Conservation (phyloP, 306 rosid genomes). For the Cicer pinnatifidum region DNA sequence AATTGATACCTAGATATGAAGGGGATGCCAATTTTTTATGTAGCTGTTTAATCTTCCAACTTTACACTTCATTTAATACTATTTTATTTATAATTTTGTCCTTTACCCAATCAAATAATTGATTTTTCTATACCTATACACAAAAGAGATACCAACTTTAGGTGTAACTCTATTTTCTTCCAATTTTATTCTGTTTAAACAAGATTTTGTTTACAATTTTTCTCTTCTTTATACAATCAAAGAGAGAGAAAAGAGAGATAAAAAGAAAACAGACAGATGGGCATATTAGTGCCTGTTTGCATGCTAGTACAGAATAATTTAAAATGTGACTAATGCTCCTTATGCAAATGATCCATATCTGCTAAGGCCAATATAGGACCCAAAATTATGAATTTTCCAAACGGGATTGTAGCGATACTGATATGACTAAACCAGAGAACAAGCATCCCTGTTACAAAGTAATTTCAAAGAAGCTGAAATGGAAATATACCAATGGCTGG, state of each 20-base stretch:
- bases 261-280: background rate
- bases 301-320: slow-evolving; percentile 6
- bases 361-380: slow-evolving; percentile 18
- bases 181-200: background rate
- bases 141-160: slow-evolving; percentile 2
- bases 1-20: background rate
- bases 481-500: slow-evolving; percentile 1
- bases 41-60: background rate
- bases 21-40: background rate
- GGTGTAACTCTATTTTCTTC: slow-evolving; percentile 13
- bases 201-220: background rate
- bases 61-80: background rate
- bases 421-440: background rate
- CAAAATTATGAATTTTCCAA: background rate
- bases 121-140: background rate
- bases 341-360: slow-evolving; percentile 25
- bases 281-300: background rate
- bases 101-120: background rate
- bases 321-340: slow-evolving; percentile 24
- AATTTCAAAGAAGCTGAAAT: background rate
- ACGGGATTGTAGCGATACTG: background rate
- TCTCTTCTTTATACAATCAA: background rate
- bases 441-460: no score
- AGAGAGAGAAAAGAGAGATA: background rate
- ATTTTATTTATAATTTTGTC: background rate